Evolutionary conservation across 345 rosid species (phyloP).

Genomic region (Aethionema arabicum): DNA sequence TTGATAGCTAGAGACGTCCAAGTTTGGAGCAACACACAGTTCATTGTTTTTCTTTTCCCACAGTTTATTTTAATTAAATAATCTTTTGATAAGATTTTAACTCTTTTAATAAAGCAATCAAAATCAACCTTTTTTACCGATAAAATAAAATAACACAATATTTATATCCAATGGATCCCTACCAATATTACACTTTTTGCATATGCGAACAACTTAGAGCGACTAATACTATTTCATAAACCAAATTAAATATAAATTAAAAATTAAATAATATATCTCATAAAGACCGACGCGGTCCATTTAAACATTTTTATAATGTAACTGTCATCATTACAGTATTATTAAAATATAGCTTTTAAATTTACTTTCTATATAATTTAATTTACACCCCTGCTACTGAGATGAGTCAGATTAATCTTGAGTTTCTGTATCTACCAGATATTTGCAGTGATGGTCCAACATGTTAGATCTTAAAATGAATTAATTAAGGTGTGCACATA

Average conservation of each 20-base stretch:
- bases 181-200: conserved; percentile 37
- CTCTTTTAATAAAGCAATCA: conserved; percentile 37
- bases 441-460: background rate
- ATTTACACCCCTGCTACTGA: conserved; percentile 10
- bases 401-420: conserved; percentile 17
- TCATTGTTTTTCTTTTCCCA: conserved; percentile 18
- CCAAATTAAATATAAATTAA: no score
- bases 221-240: conserved; percentile 21
- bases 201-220: conserved; percentile 38
- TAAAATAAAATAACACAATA: background rate
- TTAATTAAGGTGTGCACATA: no score
- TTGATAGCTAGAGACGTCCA: conserved; percentile 26
- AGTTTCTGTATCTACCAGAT: conserved; percentile 26
- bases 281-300: conserved; percentile 36
- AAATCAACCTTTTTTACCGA: conserved; percentile 28
- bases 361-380: conserved; percentile 1
- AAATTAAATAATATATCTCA: conserved; percentile 23
- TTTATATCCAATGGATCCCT: conserved; percentile 31
- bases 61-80: conserved; percentile 9
- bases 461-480: no score
- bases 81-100: conserved; percentile 29
- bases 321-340: conserved; percentile 37
- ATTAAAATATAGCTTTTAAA: conserved; percentile 28
- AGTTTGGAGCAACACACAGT: conserved; percentile 32
- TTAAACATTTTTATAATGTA: conserved; percentile 29